These are phyloP conservation scores for Elsinoe ampelina DNA, from an alignment of 2,329 filamentous ascomycete genomes.

Conservation along the genomic window DNA sequence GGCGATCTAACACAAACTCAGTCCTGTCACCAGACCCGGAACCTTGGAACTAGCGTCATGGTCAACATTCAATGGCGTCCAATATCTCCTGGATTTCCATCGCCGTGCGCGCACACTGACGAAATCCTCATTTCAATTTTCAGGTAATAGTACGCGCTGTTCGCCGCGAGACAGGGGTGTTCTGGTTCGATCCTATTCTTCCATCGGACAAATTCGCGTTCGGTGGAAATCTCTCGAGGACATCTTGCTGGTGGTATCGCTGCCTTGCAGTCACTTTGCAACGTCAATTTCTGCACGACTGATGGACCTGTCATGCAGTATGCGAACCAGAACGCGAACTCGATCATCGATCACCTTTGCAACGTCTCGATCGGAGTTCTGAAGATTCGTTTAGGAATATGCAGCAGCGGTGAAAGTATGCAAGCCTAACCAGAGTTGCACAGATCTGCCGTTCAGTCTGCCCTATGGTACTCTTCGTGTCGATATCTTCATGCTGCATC, in stretches of 20 bases:
- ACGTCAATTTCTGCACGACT: not conserved
- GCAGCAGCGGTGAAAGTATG: not conserved
- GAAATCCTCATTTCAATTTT: not conserved
- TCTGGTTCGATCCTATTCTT: not conserved
- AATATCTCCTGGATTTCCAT: conserved; percentile 3
- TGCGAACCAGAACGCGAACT: conserved; percentile 2
- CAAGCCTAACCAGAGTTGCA: not conserved
- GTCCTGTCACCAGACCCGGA: conserved; percentile 3
- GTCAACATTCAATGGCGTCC: conserved; percentile 4
- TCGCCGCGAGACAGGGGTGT: not conserved
- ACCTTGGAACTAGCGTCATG: conserved; percentile 8
- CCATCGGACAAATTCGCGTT: not conserved
- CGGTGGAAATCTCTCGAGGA: not conserved
- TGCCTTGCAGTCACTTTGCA: not conserved
- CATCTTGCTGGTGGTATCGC: not conserved
- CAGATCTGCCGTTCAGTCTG: not conserved
- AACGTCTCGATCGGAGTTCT: not conserved
- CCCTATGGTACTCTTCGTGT: conserved; percentile 11
- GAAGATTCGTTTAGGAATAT: not conserved
- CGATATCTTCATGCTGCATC: not conserved
- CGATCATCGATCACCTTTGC: not conserved
- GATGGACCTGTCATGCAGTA: not conserved
- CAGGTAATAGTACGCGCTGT: not conserved
- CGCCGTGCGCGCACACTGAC: not conserved
- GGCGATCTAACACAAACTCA: not conserved